Conservation (phyloP, 805 yeast genomes). For the Henningerozyma blattae region DNA sequence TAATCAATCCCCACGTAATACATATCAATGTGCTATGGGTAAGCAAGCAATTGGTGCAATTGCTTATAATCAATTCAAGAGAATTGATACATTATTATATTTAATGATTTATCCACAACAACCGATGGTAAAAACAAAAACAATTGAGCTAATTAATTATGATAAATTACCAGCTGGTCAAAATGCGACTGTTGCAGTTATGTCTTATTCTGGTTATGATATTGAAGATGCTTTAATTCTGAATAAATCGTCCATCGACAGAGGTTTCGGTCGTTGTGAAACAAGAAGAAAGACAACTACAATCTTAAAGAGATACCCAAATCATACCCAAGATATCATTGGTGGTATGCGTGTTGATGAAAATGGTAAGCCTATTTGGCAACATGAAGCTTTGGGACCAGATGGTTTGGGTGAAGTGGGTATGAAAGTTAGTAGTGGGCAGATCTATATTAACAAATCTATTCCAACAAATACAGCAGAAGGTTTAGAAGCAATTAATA, state of each 20-base stretch:
- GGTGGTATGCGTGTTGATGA: constrained; percentile 87
- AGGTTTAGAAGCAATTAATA: constrained; percentile 18
- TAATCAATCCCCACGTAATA: constrained; percentile 98
- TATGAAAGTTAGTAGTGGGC: constrained; percentile 79
- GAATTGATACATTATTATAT: constrained; percentile 88
- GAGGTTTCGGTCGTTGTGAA: constrained; percentile 98
- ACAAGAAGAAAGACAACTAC: constrained; percentile 87
- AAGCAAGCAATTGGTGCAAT: constrained; percentile 99
- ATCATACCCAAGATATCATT: constrained; percentile 83
- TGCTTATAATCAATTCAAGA: constrained; percentile 89
- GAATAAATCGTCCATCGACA: constrained; percentile 84
- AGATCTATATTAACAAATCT: constrained; percentile 84
- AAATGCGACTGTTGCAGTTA: constrained; percentile 96
- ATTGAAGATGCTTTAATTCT: constrained; percentile 96
- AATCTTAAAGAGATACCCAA: constrained; percentile 80
- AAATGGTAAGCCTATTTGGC: constrained; percentile 68
- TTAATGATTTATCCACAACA: constrained; percentile 98
- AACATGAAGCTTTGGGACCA: constrained; percentile 77
- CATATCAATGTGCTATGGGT: constrained; percentile 99
- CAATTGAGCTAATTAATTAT: constrained; percentile 88
- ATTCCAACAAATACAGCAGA: constrained; percentile 82
- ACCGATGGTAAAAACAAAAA: constrained; percentile 97
- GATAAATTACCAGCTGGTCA: constrained; percentile 98
- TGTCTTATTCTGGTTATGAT: constrained; percentile 98
- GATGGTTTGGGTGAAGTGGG: constrained; percentile 98